These are phyloP conservation scores for Ceratobasidium sp. DNA, from an alignment of 1,284 basidiomycete genomes.

Conservation along the genomic window DNA sequence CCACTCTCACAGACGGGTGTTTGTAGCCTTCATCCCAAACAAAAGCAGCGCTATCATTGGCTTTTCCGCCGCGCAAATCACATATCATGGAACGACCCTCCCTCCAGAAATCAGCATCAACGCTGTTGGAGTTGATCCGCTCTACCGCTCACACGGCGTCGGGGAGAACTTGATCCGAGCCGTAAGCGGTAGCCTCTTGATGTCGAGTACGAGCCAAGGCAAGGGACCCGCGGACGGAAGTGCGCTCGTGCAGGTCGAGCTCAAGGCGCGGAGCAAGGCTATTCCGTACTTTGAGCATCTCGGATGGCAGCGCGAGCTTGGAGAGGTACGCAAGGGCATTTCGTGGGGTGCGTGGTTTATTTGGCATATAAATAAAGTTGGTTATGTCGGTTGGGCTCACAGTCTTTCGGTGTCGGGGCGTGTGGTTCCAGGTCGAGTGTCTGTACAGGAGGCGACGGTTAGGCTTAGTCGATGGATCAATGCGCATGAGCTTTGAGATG, in stretches of 20 bases:
- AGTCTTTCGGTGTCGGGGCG: constrained; percentile 5
- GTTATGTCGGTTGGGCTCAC: constrained; percentile 20
- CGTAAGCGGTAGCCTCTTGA: constrained; percentile 24
- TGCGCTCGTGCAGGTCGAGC: constrained; percentile 24
- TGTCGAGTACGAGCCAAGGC: constrained; percentile 7
- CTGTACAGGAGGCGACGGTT: not conserved
- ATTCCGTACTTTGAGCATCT: constrained; percentile 16
- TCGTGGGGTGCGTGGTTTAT: constrained; percentile 27
- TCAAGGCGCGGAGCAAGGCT: not conserved
- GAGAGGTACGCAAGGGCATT: constrained; percentile 8
- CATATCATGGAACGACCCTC: not conserved
- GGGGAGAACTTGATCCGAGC: constrained; percentile 33
- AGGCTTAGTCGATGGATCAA: constrained; percentile 30
- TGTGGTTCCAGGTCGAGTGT: constrained; percentile 8
- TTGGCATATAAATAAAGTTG: not conserved
- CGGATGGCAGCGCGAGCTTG: constrained; percentile 34
- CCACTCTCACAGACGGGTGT: constrained; percentile 20
- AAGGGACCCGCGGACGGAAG: constrained; percentile 3
- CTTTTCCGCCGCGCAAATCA: constrained; percentile 13
- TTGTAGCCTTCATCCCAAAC: constrained; percentile 26
- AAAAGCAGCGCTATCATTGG: constrained; percentile 14
- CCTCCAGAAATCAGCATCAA: constrained; percentile 27
- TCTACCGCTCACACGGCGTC: constrained; percentile 24
- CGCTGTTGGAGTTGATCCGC: constrained; percentile 22
- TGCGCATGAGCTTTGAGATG: constrained; percentile 32